Base-by-base conservation (phyloP, 116 monocot genomes). In the Zostera marina region DNA sequence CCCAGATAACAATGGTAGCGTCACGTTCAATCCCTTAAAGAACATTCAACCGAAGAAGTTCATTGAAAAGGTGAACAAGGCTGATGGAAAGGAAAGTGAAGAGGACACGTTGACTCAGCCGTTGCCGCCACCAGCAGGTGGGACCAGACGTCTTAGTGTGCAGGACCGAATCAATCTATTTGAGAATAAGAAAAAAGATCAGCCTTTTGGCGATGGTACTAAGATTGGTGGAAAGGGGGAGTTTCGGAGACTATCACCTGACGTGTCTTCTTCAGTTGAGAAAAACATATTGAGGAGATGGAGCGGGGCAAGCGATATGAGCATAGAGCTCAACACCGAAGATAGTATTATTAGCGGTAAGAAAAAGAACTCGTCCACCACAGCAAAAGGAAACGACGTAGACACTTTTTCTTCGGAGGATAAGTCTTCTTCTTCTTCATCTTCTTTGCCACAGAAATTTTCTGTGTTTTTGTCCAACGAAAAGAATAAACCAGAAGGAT, bases 221-320 rank as follows among this genome's bases (percentile, higher is more conserved):
- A 81, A 54, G 60, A 69, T 64, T 45, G 68, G 72, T 24, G 70
- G 65, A 20, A 84, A 72, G 66, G 68, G 64, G 2, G 90, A 90
- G 73, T 81, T 81, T 56, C 68, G 81, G 47, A 80, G 98, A 61
- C 68, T 79, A 16, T 73, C 78, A 39, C 90, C 98, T 66, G 86
- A 90, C 56, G 64, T 69, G 2, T 83, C 86, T 23, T 45, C 43
- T 3, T 52, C 59, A 5, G 65, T 75, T 44, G 98, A 98, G 59
- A 98, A 79, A 61, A 74, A 68, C 5, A 84, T 90, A 26, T 65
- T 98, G 52, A 78, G 86, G 68, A 73, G 98, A 77, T 98, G 98
- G 98, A 98, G 98, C 42, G 81, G 90, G 60, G 81, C 83, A 43
- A 98, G 98, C 52, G 98, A 98, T 70, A 98, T 98, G 90, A 98